Evolutionary conservation across 345 rosid species (phyloP), one percentile per base, ranked within the genome.

Genomic region (Physaria fendleri): DNA sequence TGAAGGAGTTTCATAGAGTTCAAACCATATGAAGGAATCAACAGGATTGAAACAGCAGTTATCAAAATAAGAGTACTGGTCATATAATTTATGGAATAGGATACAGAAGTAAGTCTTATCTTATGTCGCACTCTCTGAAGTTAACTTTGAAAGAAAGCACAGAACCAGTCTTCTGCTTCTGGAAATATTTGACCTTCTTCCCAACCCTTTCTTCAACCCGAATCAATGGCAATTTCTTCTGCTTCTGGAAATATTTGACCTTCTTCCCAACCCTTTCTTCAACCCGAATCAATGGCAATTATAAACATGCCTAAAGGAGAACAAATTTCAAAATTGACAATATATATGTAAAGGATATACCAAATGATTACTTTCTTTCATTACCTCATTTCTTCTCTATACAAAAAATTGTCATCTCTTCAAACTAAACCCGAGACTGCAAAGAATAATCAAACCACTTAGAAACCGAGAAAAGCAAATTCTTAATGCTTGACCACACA

Each of bases 11-110:
- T 90, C 96, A 65, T 74, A 84, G 18, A 88, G 78, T 70, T 91
- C 88, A 79, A 91, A 85, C 96, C 96, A 88, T 64, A 88, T 84
- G 59, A 73, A 84, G 32, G 96, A 92, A 75, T 80, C 83, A 40
- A 79, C 69, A 48, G 95, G 95, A 68, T 84, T 88, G 80, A 88
- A 92, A 76, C 98, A 87, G 65, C 39, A 77, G 23, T 12, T 54
- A 68, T 24, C 25, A 64, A 48, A 22, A 38, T 0, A 59, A 51
- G 33, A 42, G 10, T 13, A 13, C 25, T 41, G 15, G 52, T 40
- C 16, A 16, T 1, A 5, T 2, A 27, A 35, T 35, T n/a, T 12
- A 6, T 22, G 12, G 16, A 29, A 44, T 10, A 12, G 5, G 18
- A 65, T 45, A 45, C 30, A 35, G 14, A 65, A 44, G 35, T 12